A percentile compares a stretch with the other conserved stretches of the same genome.
Conservation (phyloP, 768 basidiomycete genomes). For the Rhodosporidiobolus odoratus region DNA sequence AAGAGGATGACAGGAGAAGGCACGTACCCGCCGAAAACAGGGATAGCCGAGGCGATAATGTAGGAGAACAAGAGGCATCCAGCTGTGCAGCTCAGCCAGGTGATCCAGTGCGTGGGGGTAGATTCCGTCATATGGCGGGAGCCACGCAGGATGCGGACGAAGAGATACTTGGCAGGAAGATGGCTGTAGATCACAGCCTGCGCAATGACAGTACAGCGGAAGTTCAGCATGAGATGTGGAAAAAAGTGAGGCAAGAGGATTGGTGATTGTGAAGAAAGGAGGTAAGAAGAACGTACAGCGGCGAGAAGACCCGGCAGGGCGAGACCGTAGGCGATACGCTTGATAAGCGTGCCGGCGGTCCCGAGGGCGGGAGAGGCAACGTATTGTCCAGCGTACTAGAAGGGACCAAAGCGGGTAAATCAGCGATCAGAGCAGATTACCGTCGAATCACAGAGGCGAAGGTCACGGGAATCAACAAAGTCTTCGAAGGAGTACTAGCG, state of each 20-base stretch:
- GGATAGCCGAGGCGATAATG: constrained; percentile 37
- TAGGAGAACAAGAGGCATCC: constrained; percentile 34
- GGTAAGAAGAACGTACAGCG: not conserved
- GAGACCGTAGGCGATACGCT: constrained; percentile 40
- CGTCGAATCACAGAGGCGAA: too few relatives aligned
- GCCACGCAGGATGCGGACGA: constrained; percentile 40
- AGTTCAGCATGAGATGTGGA: too few relatives aligned
- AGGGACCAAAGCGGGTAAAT: not conserved
- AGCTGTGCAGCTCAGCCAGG: constrained; percentile 27
- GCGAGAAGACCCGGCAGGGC: constrained; percentile 39
- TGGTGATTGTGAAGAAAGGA: too few relatives aligned
- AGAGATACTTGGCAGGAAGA: constrained; percentile 33
- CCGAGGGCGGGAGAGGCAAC: constrained; percentile 45
- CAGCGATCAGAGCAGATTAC: too few relatives aligned
- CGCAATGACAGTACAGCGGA: not conserved
- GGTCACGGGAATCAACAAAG: not conserved
- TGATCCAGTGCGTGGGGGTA: constrained; percentile 36
- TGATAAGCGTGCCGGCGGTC: constrained; percentile 41
- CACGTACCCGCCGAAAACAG: constrained; percentile 10
- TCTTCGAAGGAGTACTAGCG: not conserved
- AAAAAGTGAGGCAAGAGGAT: too few relatives aligned
- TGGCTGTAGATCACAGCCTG: constrained; percentile 25
- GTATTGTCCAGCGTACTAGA: constrained; percentile 36
- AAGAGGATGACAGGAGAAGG: too few relatives aligned
- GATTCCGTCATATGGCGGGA: constrained; percentile 36